Evolutionary conservation across 768 basidiomycete species (phyloP), one percentile per base, ranked within the genome.

Genomic region (Gyrodon lividus): DNA sequence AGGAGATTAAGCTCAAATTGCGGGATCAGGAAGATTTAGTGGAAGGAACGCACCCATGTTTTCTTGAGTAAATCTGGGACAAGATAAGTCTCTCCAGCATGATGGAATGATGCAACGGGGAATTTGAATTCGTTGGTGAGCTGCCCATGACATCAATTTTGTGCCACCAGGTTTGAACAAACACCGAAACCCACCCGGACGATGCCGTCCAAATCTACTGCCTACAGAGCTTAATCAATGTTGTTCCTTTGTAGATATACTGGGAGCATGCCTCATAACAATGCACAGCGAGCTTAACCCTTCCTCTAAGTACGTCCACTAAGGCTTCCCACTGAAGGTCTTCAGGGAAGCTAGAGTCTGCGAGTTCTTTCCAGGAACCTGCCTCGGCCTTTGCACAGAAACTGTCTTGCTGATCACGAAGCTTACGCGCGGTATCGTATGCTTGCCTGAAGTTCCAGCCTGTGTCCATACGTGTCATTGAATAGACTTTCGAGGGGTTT

Each of bases 71-170:
- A 65, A 40, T 86, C 84, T 1, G 92, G 88, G 19, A 93, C 86
- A 10, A 93, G 79, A 61, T 87, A 94, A 0, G 90, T 85, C 59
- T 93, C 89, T 51, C 83, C 82, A 2, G 91, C 90, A 55, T 86
- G 82, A 59, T 92, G 90, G 64, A 92, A 81, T 2, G 84, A 83
- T 4, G 88, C 82, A 48, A 91, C 77, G 6, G 83, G 80, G 65
- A 90, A 90, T 59, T 85, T 77, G 77, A 92, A 94, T 64, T 94
- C 90, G 60, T 93, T 89, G 28, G 89, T 82, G 31, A 92, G 75
- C 80, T 89, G 55, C 17, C 33, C 6, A 20, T 17, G 13, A 12
- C 7, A 47, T 50, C 28, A 20, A 23, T 23, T 24, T 12, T 14
- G 19, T 26, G 26, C 10, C 5, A 33, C 16, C 40, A 12, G 16